Conservation (phyloP, 2,329 filamentous ascomycete genomes). For the Fusarium anguioides region DNA sequence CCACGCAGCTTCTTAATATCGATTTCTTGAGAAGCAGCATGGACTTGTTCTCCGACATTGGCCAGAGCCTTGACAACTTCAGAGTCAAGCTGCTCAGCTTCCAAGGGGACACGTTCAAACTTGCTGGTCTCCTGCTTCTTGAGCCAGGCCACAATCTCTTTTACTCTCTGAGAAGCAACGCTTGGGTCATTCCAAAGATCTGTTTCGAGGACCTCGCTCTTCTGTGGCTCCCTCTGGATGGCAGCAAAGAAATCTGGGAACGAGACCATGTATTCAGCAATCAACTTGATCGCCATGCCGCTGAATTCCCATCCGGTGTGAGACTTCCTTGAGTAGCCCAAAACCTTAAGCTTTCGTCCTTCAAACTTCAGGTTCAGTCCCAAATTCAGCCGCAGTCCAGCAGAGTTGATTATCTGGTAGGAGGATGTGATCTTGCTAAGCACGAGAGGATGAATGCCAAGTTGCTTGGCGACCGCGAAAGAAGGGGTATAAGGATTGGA, state of each 20-base stretch:
- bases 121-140: slow-evolving; percentile 91
- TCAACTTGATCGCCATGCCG: slow-evolving; percentile 79
- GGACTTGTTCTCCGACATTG: slow-evolving; percentile 73
- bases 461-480: slow-evolving; percentile 84
- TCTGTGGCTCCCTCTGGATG: slow-evolving; percentile 85
- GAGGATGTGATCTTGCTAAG: slow-evolving; percentile 97
- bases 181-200: slow-evolving; percentile 84
- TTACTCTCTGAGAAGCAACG: slow-evolving; percentile 81
- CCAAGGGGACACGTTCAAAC: slow-evolving; percentile 94
- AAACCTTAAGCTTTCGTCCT: slow-evolving; percentile 91
- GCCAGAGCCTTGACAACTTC: slow-evolving; percentile 87
- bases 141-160: slow-evolving; percentile 93
- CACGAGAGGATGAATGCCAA: slow-evolving; percentile 85
- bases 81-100: slow-evolving; percentile 95
- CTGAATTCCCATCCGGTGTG: slow-evolving; percentile 96
- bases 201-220: slow-evolving; percentile 83
- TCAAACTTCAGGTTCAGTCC: slow-evolving; percentile 98
- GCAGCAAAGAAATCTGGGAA: slow-evolving; percentile 97
- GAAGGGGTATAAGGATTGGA: slow-evolving; percentile 84
- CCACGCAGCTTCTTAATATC: slow-evolving; percentile 78
- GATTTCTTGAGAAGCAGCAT: slow-evolving; percentile 62
- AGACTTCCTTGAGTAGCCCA: slow-evolving; percentile 92
- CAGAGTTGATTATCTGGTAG: slow-evolving; percentile 82
- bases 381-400: slow-evolving; percentile 86
- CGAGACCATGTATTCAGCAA: slow-evolving; percentile 88